These are phyloP conservation scores for Aspergillaceae sp. DNA, from an alignment of 2,329 filamentous ascomycete genomes.

Conservation along the genomic window DNA sequence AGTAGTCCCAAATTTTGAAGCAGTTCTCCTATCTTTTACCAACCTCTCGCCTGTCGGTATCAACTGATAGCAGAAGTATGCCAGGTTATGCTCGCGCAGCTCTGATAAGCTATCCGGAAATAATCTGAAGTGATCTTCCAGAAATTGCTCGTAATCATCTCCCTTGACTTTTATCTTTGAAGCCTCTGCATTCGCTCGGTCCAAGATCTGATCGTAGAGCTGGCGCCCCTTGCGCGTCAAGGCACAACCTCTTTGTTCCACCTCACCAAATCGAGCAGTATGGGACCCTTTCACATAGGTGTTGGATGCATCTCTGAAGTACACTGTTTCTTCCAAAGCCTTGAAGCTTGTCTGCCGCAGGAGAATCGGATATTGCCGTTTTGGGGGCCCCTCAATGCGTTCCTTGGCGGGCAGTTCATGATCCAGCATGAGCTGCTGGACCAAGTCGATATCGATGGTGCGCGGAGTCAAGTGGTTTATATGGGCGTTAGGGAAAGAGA, in stretches of 20 bases:
- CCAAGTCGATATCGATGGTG: constrained; percentile 42
- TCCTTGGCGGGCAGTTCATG: constrained; percentile 40
- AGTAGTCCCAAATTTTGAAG: too few species aligned
- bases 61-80: constrained; percentile 33
- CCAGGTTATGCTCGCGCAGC: constrained; percentile 29
- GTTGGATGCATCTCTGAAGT: constrained; percentile 25
- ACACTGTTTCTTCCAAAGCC: constrained; percentile 42
- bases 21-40: too few species aligned
- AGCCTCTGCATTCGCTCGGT: constrained; percentile 11
- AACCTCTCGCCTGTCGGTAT: constrained; percentile 1
- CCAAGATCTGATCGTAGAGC: constrained; percentile 41
- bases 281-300: constrained; percentile 31
- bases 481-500: constrained; percentile 36
- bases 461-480: constrained; percentile 49
- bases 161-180: constrained; percentile 1
- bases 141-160: constrained; percentile 10
- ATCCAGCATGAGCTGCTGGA: constrained; percentile 37
- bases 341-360: constrained; percentile 48
- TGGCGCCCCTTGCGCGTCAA: constrained; percentile 39
- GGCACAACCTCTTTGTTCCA: constrained; percentile 46
- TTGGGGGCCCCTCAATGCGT: constrained; percentile 45
- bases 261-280: constrained; percentile 45
- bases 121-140: constrained; percentile 23
- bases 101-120: constrained; percentile 38
- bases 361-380: constrained; percentile 38